Evolutionary conservation across 2,329 filamentous ascomycete species (phyloP), one percentile per base, ranked within the genome.

Genomic region (Fusarium mangiferae): DNA sequence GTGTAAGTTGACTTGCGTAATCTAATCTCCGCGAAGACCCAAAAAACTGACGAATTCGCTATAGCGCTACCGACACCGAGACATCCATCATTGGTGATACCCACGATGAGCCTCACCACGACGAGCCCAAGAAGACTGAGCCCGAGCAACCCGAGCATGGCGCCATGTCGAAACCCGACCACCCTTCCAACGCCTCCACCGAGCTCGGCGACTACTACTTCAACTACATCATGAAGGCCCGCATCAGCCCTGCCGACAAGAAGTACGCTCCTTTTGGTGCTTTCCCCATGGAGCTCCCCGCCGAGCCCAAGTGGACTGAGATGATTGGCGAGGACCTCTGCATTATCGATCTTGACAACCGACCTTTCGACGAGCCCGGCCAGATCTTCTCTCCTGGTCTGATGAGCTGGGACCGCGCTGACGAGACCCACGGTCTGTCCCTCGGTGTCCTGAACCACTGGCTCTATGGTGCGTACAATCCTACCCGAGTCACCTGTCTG

Each of bases 271-370:
- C 78, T 1, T 81, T 70, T 14, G 81, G 82, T 38, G 82, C 80
- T 35, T 80, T 82, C 46, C 77, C 82, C 30, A 80, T 76, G 73
- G 72, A 79, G 15, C 77, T 83, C 14, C 70, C 77, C 12, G 77
- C 70, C 12, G 64, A 78, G 7, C 55, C 77, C 24, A 75, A 78
- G n/a, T 84, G 82, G 75, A 80, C 75, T 15, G 66, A 81, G 44
- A 63, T 76, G 14, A 71, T 85, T 44, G 81, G 83, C 58, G 77
- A 84, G 72, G 79, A 83, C 6, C 75, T 86, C 13, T 85, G 84
- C 81, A 85, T 86, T 70, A 83, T 86, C 70, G 84, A 86, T 65
- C 78, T 86, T 51, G 84, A 86, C 75, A 84, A 82, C 74, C 83
- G 84, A 36, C 75, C 77, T 6, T 85, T 85, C 60, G 72, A 80